These are phyloP conservation scores for Angomonas ambiguus DNA, from an alignment of 208 protist genomes.

Conservation along the genomic window DNA sequence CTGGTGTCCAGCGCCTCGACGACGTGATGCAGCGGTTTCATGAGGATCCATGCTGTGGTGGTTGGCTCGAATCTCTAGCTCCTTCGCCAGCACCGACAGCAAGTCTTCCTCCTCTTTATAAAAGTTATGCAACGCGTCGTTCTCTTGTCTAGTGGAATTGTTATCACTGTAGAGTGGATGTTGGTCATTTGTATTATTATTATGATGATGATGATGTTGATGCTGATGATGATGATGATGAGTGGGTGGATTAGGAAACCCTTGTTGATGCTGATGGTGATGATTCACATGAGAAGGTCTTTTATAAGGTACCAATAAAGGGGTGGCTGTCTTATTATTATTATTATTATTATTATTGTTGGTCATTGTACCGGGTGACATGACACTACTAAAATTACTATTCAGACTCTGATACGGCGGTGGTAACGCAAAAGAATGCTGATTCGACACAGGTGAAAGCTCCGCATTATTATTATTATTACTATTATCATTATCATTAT, in stretches of 20 bases:
- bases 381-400: not conserved
- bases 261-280: not conserved
- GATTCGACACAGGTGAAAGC: not conserved
- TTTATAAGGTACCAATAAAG: not conserved
- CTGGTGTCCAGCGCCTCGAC: not conserved
- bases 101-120: not conserved
- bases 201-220: not conserved
- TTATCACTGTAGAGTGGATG: too few relatives aligned
- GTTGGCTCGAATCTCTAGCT: not conserved
- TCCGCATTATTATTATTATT: not conserved
- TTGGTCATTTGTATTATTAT: too few relatives aligned
- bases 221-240: not conserved
- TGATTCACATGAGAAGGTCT: not conserved
- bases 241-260: not conserved
- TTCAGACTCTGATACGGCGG: not conserved
- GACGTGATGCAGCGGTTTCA: not conserved
- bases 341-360: not conserved
- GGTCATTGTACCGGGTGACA: not conserved
- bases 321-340: not conserved
- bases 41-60: not conserved
- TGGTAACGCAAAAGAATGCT: not conserved
- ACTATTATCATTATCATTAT: slow-evolving; percentile 7
- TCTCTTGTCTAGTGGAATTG: not conserved
- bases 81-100: not conserved
- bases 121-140: not conserved